phyloP scores from a whole-genome alignment of 2,329 filamentous ascomycete genomes.

The Arthroderma sp. region DNA sequence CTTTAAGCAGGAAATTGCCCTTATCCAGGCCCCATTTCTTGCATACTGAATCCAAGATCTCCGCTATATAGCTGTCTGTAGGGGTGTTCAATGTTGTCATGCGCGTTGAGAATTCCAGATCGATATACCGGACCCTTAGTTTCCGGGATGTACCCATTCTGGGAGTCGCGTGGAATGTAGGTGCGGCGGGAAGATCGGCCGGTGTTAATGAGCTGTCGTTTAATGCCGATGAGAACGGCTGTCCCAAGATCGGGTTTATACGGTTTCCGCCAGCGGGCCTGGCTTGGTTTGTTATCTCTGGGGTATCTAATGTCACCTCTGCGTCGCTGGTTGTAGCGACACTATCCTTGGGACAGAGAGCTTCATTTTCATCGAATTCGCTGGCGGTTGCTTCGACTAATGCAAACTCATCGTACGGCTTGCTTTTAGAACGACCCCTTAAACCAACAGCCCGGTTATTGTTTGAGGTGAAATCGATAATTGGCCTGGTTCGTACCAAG shows the following conservation, averaged over 20 bases:
- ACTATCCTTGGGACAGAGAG: slow-evolving; percentile 40
- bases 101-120: slow-evolving; percentile 43
- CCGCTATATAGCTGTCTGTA: slow-evolving; percentile 55
- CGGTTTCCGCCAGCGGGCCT: slow-evolving; percentile 12
- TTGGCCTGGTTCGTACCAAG: slow-evolving; percentile 42
- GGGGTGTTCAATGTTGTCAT: slow-evolving; percentile 44
- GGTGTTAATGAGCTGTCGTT: slow-evolving; percentile 33
- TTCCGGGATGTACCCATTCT: slow-evolving; percentile 46
- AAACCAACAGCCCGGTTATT: slow-evolving; percentile 46
- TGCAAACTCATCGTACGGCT: slow-evolving; percentile 54
- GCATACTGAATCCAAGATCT: slow-evolving; percentile 51
- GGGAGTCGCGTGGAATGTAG: slow-evolving; percentile 35
- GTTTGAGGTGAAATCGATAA: slow-evolving; percentile 54
- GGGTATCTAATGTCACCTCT: slow-evolving; percentile 13
- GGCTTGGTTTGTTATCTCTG: slow-evolving; percentile 15
- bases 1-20: slow-evolving; percentile 49
- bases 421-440: slow-evolving; percentile 46
- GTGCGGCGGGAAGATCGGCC: slow-evolving; percentile 33
- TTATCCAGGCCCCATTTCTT: slow-evolving; percentile 52
- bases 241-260: slow-evolving; percentile 31
- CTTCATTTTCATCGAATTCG: slow-evolving; percentile 47
- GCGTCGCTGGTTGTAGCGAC: slow-evolving; percentile 20
- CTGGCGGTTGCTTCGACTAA: slow-evolving; percentile 46
- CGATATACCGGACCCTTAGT: slow-evolving; percentile 47
- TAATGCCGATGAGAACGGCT: slow-evolving; percentile 33